These are phyloP conservation scores for Otatea glauca DNA, from an alignment of 176 grass and related monocot species.

Conservation along the genomic window DNA sequence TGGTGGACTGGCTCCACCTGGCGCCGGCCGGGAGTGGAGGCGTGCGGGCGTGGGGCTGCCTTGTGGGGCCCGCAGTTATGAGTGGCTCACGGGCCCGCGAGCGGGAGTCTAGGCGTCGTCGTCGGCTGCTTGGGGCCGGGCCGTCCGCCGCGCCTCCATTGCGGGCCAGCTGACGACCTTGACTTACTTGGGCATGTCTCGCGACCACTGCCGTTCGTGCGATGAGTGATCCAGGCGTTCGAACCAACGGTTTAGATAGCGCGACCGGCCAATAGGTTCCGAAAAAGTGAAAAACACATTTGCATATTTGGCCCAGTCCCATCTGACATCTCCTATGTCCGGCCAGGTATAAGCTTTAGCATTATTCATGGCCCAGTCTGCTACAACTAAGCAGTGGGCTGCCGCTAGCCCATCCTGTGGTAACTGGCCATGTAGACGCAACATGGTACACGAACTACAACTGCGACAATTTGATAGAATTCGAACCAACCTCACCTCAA, in stretches of 20 bases:
- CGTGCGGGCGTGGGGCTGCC: not conserved
- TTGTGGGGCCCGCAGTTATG: not conserved
- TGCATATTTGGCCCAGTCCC: not conserved
- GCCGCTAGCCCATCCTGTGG: not conserved
- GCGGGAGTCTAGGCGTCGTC: not conserved
- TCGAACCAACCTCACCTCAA: not conserved
- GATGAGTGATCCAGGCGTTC: not conserved
- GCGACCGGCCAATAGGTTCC: not conserved
- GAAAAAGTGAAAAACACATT: not conserved
- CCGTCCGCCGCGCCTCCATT: not conserved
- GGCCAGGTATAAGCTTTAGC: not conserved
- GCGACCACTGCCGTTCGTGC: no score
- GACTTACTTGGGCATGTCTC: not conserved
- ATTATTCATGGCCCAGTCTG: not conserved
- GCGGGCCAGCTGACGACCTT: not conserved
- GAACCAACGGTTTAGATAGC: not conserved
- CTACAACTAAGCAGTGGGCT: not conserved
- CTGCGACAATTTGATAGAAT: not conserved
- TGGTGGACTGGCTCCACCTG: not conserved
- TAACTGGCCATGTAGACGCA: not conserved
- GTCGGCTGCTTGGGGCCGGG: not conserved
- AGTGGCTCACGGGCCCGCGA: not conserved
- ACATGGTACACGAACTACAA: not conserved
- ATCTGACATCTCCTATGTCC: not conserved
- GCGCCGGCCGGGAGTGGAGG: not conserved